These are phyloP conservation scores for Sclerotinia sclerotiorum DNA, from an alignment of 2,329 filamentous ascomycete genomes.

Conservation along the genomic window DNA sequence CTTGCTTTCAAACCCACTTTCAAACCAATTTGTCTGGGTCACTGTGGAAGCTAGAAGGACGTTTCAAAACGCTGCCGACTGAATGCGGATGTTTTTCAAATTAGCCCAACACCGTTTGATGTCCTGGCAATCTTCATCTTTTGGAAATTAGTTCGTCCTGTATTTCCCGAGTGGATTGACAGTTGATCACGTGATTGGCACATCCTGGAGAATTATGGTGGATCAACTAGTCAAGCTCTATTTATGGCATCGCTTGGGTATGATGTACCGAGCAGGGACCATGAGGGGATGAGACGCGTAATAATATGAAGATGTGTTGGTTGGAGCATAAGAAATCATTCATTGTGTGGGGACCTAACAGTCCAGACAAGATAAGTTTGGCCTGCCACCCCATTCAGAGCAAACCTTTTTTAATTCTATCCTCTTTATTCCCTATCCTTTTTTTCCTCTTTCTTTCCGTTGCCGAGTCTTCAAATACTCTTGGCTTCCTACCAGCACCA, in stretches of 20 bases:
- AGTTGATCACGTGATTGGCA: background rate
- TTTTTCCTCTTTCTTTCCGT: background rate
- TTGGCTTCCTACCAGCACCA: background rate
- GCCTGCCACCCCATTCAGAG: slow-evolving; percentile 15
- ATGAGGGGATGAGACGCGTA: slow-evolving; percentile 15
- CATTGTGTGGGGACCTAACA: slow-evolving; percentile 7
- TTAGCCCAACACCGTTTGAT: background rate
- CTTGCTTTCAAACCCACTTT: background rate
- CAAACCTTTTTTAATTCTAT: background rate
- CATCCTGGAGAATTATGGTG: slow-evolving; percentile 3
- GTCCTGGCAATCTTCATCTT: background rate
- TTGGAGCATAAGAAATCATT: slow-evolving; percentile 15
- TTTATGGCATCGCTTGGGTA: slow-evolving; percentile 13
- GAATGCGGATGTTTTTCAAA: background rate
- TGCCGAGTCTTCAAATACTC: background rate
- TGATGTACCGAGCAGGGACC: background rate
- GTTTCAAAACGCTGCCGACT: background rate
- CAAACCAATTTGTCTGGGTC: background rate
- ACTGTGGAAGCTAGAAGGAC: background rate
- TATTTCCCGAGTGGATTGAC: background rate
- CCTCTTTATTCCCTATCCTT: background rate
- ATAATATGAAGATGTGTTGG: background rate
- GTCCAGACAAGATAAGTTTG: slow-evolving; percentile 14
- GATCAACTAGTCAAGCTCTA: slow-evolving; percentile 14
- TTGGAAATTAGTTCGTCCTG: slow-evolving; percentile 6